phyloP scores from a whole-genome alignment of 2,329 filamentous ascomycete genomes.

The Mollisia scopiformis region DNA sequence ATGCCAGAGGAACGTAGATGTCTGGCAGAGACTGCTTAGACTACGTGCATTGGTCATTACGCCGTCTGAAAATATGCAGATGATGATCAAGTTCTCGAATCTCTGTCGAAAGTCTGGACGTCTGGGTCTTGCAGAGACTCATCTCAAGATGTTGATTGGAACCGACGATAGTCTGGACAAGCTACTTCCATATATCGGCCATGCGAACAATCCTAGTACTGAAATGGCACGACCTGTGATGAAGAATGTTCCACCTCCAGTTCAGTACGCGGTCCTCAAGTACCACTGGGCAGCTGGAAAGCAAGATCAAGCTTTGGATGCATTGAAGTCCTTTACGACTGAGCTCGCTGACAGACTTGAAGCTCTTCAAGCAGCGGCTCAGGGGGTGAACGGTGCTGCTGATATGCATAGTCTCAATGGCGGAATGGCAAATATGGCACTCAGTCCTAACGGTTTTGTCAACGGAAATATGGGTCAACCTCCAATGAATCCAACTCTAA shows the following conservation, averaged over 20 bases:
- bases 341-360: slow-evolving; percentile 52
- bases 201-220: slow-evolving; percentile 20
- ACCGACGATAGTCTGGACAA: slow-evolving; percentile 65
- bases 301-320: slow-evolving; percentile 59
- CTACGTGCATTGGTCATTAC: slow-evolving; percentile 90
- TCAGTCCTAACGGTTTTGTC: slow-evolving; percentile 15
- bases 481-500: slow-evolving; percentile 19
- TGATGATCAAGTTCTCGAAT: slow-evolving; percentile 99
- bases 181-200: slow-evolving; percentile 55
- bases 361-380: slow-evolving; percentile 31
- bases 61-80: slow-evolving; percentile 92
- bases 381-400: slow-evolving; percentile 32
- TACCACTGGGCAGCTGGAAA: slow-evolving; percentile 92
- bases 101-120: slow-evolving; percentile 95
- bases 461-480: slow-evolving; percentile 43
- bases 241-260: slow-evolving; percentile 59
- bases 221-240: slow-evolving; percentile 18
- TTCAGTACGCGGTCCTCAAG: slow-evolving; percentile 96
- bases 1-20: slow-evolving; percentile 95
- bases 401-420: slow-evolving; percentile 44
- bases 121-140: slow-evolving; percentile 94
- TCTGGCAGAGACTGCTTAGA: slow-evolving; percentile 98
- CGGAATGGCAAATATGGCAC: slow-evolving; percentile 10
- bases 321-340: slow-evolving; percentile 62
- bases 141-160: slow-evolving; percentile 86